phyloP scores from a whole-genome alignment of 2,329 filamentous ascomycete genomes.

The Neofusicoccum ribis region DNA sequence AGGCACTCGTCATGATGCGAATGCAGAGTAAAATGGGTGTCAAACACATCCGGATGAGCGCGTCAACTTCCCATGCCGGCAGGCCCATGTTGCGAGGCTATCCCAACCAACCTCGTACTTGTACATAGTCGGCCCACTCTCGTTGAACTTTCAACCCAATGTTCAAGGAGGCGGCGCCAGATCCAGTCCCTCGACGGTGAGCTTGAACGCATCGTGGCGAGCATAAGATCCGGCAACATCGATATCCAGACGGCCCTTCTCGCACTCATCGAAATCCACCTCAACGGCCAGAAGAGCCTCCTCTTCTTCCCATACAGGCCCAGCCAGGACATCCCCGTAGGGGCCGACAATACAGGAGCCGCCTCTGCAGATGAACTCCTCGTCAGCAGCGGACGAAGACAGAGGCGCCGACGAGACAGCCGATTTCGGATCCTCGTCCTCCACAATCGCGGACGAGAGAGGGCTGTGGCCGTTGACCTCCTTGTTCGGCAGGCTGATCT shows the following conservation, averaged over 20 bases:
- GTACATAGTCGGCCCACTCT: not conserved
- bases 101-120: not conserved
- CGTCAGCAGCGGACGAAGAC: not conserved
- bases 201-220: conserved; percentile 64
- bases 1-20: too few species aligned
- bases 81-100: too few species aligned
- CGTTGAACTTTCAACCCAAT: too few species aligned
- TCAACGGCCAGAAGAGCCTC: conserved; percentile 68
- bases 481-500: conserved; percentile 46
- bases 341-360: conserved; percentile 83
- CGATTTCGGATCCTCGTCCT: not conserved
- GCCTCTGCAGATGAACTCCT: conserved; percentile 66
- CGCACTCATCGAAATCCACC: conserved; percentile 85
- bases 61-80: too few species aligned
- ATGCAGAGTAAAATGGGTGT: too few species aligned
- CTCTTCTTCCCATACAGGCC: conserved; percentile 79
- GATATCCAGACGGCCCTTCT: conserved; percentile 76
- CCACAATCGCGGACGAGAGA: not conserved
- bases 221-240: conserved; percentile 87
- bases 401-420: not conserved
- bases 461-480: conserved; percentile 19
- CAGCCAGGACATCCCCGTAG: conserved; percentile 74
- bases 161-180: conserved; percentile 55
- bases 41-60: too few species aligned
- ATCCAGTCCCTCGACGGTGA: conserved; percentile 62